Base-by-base conservation (phyloP, 2,329 filamentous ascomycete genomes). In the Aspergillus viridinutans region DNA sequence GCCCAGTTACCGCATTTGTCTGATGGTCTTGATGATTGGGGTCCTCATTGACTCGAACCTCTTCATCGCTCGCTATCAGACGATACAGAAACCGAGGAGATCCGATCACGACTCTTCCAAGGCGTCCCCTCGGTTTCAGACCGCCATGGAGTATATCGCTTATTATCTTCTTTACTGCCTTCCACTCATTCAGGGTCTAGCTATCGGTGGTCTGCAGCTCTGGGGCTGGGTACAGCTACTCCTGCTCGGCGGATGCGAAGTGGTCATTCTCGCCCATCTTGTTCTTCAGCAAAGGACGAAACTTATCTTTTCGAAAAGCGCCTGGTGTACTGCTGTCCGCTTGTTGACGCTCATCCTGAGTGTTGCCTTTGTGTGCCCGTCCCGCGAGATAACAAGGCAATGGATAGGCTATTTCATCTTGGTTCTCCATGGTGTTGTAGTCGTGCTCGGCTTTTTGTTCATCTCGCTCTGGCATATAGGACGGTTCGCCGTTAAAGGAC, bases 171-270 rank as follows among this genome's bases (percentile, higher is more conserved):
- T 61, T 12, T 61, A 58, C 26, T 52, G 57, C 4, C 28, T 57
- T 25, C 58, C 58, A 1, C 42, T 61, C 25, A n/a, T 59, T 4
- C 47, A 57, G 12, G 58, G 58, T 3, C 4, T 61, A 8, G 58
- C 58, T 0, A 55, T 61, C 14, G 58, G 58, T 3, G 57, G 26
- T 1, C 32, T 61, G 6, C 58, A 61, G 25, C 21, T n/a, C 17
- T 61, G 50, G 1, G 58, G 54, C 2, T 23, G 58, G 5, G 54
- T 45, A 2, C 54, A 61, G 45, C n/a, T 56, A 6, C 10, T 61
- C 7, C 21, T 59, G 32, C 52, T 61, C 1, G 25, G 50, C 2
- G 25, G 29, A 6, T 53, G 50, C 23, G 55, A 57, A 10, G 6
- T 54, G 2, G 40, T 35, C 2, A 42, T 58, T 6, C 23, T 58